phyloP scores from a whole-genome alignment of 164 flowering plant species.

The Warburgia ugandensis region DNA sequence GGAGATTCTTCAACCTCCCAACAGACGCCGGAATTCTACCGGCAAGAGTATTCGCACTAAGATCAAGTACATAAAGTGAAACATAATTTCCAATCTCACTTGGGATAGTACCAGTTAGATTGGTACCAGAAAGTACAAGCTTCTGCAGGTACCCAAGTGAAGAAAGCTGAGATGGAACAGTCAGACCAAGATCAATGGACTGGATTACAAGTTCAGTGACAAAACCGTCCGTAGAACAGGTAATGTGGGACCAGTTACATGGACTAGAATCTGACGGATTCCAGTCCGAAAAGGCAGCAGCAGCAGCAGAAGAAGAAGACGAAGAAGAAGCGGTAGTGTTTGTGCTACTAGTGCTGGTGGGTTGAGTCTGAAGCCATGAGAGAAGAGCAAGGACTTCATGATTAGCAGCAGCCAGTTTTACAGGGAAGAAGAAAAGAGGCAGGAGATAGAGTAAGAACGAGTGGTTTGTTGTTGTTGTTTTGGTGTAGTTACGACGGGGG shows the following conservation, averaged over 20 bases:
- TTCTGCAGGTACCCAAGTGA: slow-evolving; percentile 31
- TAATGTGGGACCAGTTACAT: slow-evolving; percentile 46
- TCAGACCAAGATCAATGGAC: slow-evolving; percentile 31
- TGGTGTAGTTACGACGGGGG: slow-evolving; percentile 8
- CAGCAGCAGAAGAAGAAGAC: slow-evolving; percentile 26
- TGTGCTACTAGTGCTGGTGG: neutral
- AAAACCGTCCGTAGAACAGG: slow-evolving; percentile 32
- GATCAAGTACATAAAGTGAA: slow-evolving; percentile 31
- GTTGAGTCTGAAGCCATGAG: slow-evolving; percentile 58
- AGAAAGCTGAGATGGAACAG: slow-evolving; percentile 36
- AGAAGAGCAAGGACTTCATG: slow-evolving; percentile 22
- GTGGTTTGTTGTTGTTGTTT: slow-evolving; percentile 4
- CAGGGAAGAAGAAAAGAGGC: slow-evolving; percentile 7
- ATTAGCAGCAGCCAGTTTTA: slow-evolving; percentile 1
- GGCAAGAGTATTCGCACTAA: slow-evolving; percentile 40
- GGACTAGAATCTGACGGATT: slow-evolving; percentile 36
- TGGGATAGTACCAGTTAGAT: slow-evolving; percentile 52
- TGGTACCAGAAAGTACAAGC: slow-evolving; percentile 28
- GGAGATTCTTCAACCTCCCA: slow-evolving; percentile 29
- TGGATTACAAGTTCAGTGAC: slow-evolving; percentile 37
- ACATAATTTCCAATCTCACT: slow-evolving; percentile 30
- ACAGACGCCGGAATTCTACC: slow-evolving; percentile 39
- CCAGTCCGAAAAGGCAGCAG: slow-evolving; percentile 48
- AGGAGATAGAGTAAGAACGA: slow-evolving; percentile 3
- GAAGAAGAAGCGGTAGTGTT: slow-evolving; percentile 9